These are phyloP conservation scores for Blastobotrys proliferans DNA, from an alignment of 1,139 yeast species.

Conservation along the genomic window DNA sequence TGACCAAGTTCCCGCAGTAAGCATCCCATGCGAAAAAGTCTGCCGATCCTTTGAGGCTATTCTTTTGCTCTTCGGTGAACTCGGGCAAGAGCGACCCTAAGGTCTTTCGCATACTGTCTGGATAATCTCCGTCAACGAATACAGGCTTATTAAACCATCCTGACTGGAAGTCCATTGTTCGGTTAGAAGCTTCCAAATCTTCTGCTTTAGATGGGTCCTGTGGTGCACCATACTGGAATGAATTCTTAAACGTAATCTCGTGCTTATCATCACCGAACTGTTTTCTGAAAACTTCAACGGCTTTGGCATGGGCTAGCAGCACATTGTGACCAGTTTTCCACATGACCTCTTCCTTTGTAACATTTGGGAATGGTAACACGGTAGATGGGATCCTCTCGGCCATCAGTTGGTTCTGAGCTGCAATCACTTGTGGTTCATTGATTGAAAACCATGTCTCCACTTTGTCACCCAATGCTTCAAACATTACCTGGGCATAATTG, in stretches of 20 bases:
- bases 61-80: constrained; percentile 33
- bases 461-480: constrained; percentile 35
- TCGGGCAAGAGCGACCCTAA: constrained; percentile 29
- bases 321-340: constrained; percentile 30
- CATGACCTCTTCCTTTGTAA: constrained; percentile 14
- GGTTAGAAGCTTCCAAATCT: constrained; percentile 29
- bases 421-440: constrained; percentile 35
- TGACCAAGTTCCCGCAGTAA: constrained; percentile 31
- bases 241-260: constrained; percentile 24
- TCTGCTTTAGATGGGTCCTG: constrained; percentile 2
- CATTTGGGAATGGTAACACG: not conserved
- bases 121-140: constrained; percentile 35
- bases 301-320: constrained; percentile 32
- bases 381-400: not conserved
- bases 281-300: constrained; percentile 34
- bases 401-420: constrained; percentile 4
- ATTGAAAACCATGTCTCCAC: constrained; percentile 36
- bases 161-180: constrained; percentile 31
- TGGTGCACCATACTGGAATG: constrained; percentile 12
- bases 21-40: constrained; percentile 40
- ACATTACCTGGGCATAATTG: constrained; percentile 35
- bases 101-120: constrained; percentile 29
- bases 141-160: constrained; percentile 36
- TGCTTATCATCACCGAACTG: constrained; percentile 28
- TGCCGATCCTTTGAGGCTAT: constrained; percentile 24